phyloP scores from a whole-genome alignment of 331 rosid genomes.

The Quercus tomentella region DNA sequence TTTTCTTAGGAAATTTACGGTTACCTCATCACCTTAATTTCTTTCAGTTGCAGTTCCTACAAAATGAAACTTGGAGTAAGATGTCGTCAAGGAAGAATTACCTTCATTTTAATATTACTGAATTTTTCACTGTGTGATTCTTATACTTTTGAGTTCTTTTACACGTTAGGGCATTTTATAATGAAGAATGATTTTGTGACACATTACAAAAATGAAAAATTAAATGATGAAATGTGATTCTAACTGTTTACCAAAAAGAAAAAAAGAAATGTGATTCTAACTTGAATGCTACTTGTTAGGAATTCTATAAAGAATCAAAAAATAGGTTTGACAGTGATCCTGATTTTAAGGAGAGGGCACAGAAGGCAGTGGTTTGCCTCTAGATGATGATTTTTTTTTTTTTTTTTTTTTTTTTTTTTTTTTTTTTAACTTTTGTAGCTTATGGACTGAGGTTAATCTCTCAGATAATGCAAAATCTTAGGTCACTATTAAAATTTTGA shows the following conservation, averaged over 20 bases:
- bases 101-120: too few relatives aligned
- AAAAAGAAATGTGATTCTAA: not conserved
- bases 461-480: not conserved
- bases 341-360: conserved; percentile 53
- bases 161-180: not conserved
- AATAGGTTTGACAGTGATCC: conserved; percentile 74
- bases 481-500: not conserved
- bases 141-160: not conserved
- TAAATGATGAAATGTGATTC: not conserved
- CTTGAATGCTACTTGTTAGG: conserved; percentile 32
- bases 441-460: not conserved
- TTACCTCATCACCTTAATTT: too few relatives aligned
- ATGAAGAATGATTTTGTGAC: too few relatives aligned
- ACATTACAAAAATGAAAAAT: too few relatives aligned
- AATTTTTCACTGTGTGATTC: too few relatives aligned
- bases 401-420: too few relatives aligned
- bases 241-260: too few relatives aligned
- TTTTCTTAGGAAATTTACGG: too few relatives aligned
- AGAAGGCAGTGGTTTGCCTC: conserved; percentile 43
- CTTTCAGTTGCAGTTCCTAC: too few relatives aligned
- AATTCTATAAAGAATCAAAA: conserved; percentile 86
- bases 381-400: conserved; percentile 43
- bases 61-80: too few relatives aligned
- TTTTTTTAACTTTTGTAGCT: not conserved
- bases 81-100: too few relatives aligned